Base-by-base conservation (phyloP, 352 stramenopile genomes). In the Globisporangium alternatum region DNA sequence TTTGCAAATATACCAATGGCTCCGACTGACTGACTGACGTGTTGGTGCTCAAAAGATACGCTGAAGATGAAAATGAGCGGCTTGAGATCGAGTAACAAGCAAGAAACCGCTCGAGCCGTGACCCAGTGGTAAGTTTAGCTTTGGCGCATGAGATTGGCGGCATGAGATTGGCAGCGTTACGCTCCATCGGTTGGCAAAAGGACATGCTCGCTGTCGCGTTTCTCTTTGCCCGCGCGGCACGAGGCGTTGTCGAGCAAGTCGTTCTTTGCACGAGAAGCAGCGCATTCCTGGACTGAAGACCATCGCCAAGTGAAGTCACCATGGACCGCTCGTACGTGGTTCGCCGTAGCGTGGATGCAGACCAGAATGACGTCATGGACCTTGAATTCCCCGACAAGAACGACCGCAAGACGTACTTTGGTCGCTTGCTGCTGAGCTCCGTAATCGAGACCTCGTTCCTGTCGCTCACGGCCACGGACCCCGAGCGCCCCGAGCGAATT, bases 371-470 rank as follows among this genome's bases (percentile, higher is more conserved):
- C 25, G 71, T 93, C 28, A 56, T 69, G 5, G 83, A 93, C 60
- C 62, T 94, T 17, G 79, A 90, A 10, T 72, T 78, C 31, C 86
- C 86, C 19, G 79, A 78, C 54, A 76, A 81, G 52, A 75, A 80
- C 35, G 73, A 73, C 49, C 83, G 85, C 47, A 81, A 83, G 57
- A 70, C 58, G 45, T 83, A 90, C 65, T 94, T 91, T 60, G 86
- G 83, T 22, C 71, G 77, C 28, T 60, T 78, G 31, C 67, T 85
- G 44, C 54, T 90, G 1, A 78, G 76, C 41, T 58, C 76, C 10
- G 66, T 92, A 5, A 90, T 94, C 43, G 86, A 94, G 68, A 91
- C 86, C 13, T 87, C 79, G 5, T 78, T 85, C 63, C 62, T 94
- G 30, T 77, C 83, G 10, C 72, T 94, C 54, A 93, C 80, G 31